Percentiles rank a stretch among this genome's conserved stretches.
Conservation (phyloP, 2,329 filamentous ascomycete genomes). For the Dryadomyces quercus-mongolicae region DNA sequence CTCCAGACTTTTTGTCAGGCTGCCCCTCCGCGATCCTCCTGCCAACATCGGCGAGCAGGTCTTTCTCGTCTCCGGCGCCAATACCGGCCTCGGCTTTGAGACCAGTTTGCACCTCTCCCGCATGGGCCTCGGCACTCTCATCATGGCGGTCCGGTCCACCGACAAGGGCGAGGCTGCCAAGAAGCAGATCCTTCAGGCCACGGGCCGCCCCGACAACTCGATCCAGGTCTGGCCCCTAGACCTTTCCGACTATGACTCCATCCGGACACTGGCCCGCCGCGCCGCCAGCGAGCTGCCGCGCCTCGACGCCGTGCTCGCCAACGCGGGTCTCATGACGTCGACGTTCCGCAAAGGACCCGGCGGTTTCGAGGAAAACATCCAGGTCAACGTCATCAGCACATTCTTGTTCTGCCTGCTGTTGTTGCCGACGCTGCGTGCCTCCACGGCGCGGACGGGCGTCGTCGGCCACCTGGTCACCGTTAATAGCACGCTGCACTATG, state of each 20-base stretch:
- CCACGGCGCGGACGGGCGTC: conserved; percentile 13
- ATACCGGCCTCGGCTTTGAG: conserved; percentile 23
- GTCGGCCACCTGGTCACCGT: conserved; percentile 24
- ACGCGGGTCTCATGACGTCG: conserved; percentile 24
- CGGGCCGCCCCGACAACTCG: conserved; percentile 16
- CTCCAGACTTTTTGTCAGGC: no score
- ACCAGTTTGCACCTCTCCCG: conserved; percentile 23
- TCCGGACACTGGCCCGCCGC: conserved; percentile 18
- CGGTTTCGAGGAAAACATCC: conserved; percentile 25
- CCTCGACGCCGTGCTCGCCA: conserved; percentile 24
- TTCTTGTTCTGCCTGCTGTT: conserved; percentile 22
- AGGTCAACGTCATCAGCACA: conserved; percentile 24
- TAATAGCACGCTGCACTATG: conserved; percentile 25
- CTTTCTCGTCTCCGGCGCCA: conserved; percentile 21
- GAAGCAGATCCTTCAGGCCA: conserved; percentile 18
- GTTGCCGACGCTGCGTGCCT: conserved; percentile 16
- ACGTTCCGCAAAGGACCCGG: conserved; percentile 23
- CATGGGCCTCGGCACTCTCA: conserved; percentile 21
- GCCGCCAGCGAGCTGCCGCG: conserved; percentile 15
- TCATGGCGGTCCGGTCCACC: conserved; percentile 21
- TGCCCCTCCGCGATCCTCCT: no score
- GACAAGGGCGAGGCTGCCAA: conserved; percentile 20
- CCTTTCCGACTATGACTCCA: conserved; percentile 23
- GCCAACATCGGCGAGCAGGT: no score
- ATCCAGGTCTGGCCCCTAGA: conserved; percentile 25